phyloP scores from a whole-genome alignment of 176 grass and related monocot genomes.

The Hordeum marinum region DNA sequence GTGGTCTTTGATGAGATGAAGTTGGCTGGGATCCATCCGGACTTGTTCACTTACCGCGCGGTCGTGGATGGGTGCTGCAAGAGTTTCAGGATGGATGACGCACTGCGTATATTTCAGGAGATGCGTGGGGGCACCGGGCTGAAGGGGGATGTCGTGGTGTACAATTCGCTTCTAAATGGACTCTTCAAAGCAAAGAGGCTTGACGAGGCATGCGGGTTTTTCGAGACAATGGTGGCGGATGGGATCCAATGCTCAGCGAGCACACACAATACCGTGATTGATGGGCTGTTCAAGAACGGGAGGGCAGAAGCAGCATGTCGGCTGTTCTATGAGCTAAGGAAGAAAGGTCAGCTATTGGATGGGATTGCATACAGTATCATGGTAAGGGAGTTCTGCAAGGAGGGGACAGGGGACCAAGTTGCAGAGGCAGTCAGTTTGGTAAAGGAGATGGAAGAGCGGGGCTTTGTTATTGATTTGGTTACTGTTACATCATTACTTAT shows the following conservation, averaged over 20 bases:
- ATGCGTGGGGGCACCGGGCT: conserved; percentile 46
- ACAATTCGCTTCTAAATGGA: conserved; percentile 79
- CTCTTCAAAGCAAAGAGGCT: conserved; percentile 88
- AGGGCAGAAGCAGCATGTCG: conserved; percentile 62
- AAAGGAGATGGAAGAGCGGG: conserved; percentile 79
- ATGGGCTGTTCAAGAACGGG: conserved; percentile 84
- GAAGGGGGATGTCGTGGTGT: conserved; percentile 51
- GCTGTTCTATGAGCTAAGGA: conserved; percentile 75
- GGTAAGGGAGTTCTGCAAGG: conserved; percentile 68
- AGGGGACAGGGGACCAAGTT: conserved; percentile 44
- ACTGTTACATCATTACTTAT: conserved; percentile 79
- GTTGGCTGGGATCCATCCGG: conserved; percentile 42
- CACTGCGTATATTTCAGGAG: conserved; percentile 64
- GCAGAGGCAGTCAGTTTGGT: conserved; percentile 69
- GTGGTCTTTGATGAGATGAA: conserved; percentile 64
- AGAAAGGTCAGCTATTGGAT: conserved; percentile 75
- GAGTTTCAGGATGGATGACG: conserved; percentile 64
- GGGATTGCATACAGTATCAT: conserved; percentile 85
- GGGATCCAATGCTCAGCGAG: conserved; percentile 63
- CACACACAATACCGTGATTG: conserved; percentile 77
- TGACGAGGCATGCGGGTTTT: conserved; percentile 69
- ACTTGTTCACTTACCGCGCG: conserved; percentile 57
- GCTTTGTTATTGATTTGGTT: conserved; percentile 79
- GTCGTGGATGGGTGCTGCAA: conserved; percentile 78
- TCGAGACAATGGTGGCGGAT: conserved; percentile 79